These are phyloP conservation scores for Cadophora sp. DNA, from an alignment of 2,329 filamentous ascomycete genomes.

Conservation along the genomic window DNA sequence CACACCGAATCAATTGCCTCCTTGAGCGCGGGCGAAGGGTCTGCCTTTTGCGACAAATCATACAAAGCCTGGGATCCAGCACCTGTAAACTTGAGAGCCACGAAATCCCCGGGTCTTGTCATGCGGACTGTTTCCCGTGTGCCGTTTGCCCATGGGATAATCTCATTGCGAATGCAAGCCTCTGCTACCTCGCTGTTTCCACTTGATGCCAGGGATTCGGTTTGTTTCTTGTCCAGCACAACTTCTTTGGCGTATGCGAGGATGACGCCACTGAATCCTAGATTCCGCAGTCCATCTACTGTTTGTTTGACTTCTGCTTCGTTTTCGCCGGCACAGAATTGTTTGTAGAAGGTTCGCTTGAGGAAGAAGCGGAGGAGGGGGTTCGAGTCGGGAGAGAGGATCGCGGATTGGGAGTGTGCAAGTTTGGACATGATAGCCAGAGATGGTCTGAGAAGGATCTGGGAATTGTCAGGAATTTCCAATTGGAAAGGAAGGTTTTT, in stretches of 20 bases:
- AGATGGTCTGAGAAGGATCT: conserved; percentile 71
- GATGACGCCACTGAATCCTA: conserved; percentile 85
- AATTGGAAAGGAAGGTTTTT: neutral
- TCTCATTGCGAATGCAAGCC: conserved; percentile 62
- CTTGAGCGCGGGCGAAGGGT: conserved; percentile 69
- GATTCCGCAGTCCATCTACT: conserved; percentile 68
- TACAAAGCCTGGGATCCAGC: conserved; percentile 77
- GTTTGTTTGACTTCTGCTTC: conserved; percentile 70
- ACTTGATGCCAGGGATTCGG: conserved; percentile 51
- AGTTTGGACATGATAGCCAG: conserved; percentile 71
- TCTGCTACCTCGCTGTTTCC: conserved; percentile 57
- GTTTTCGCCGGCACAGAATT: conserved; percentile 88
- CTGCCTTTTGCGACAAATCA: conserved; percentile 66
- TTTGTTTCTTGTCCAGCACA: conserved; percentile 66
- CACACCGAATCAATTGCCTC: conserved; percentile 78
- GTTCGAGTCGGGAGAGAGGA: conserved; percentile 80
- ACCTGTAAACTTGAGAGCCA: conserved; percentile 75
- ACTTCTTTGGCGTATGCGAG: conserved; percentile 86
- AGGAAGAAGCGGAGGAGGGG: conserved; percentile 72
- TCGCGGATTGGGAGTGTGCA: conserved; percentile 69
- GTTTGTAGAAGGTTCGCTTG: conserved; percentile 85
- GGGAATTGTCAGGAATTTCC: conserved; percentile 32
- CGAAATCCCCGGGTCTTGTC: conserved; percentile 57
- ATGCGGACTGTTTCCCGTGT: conserved; percentile 74
- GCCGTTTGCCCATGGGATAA: conserved; percentile 74